Evolutionary conservation across 164 flowering plant genomes (phyloP).

Genomic region (Hamamelis virginiana): DNA sequence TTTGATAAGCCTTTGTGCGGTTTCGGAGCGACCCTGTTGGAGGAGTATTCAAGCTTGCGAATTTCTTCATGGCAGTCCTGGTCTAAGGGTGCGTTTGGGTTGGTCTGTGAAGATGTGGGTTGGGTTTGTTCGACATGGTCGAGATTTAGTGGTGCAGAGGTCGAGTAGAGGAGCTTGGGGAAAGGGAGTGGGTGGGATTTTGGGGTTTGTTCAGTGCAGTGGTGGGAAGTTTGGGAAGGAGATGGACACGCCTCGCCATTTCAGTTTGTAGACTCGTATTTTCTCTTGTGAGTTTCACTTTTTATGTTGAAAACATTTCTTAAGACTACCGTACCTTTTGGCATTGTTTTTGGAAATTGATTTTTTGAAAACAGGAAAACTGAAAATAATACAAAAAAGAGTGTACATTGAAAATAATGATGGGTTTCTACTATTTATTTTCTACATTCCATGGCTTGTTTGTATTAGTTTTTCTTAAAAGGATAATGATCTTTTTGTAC

Average conservation of each 20-base stretch:
- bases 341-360: no score
- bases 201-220: neutral
- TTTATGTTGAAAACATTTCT: no score
- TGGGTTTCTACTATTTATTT: no score
- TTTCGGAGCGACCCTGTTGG: slow-evolving; percentile 31
- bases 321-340: no score
- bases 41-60: slow-evolving; percentile 40
- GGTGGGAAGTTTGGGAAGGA: slow-evolving; percentile 4
- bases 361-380: no score
- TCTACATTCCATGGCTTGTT: no score
- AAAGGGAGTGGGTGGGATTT: slow-evolving; percentile 3
- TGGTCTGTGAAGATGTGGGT: neutral
- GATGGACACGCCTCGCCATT: slow-evolving; percentile 15
- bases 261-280: neutral
- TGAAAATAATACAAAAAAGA: no score
- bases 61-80: slow-evolving; percentile 31
- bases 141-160: neutral
- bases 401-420: no score
- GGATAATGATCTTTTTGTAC: no score
- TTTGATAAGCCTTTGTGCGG: slow-evolving; percentile 33
- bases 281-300: no score
- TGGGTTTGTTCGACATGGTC: neutral
- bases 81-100: slow-evolving; percentile 10
- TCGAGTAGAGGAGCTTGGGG: slow-evolving; percentile 8
- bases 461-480: no score